Conservation (phyloP, 2,329 filamentous ascomycete genomes). For the Fusarium ambrosium region DNA sequence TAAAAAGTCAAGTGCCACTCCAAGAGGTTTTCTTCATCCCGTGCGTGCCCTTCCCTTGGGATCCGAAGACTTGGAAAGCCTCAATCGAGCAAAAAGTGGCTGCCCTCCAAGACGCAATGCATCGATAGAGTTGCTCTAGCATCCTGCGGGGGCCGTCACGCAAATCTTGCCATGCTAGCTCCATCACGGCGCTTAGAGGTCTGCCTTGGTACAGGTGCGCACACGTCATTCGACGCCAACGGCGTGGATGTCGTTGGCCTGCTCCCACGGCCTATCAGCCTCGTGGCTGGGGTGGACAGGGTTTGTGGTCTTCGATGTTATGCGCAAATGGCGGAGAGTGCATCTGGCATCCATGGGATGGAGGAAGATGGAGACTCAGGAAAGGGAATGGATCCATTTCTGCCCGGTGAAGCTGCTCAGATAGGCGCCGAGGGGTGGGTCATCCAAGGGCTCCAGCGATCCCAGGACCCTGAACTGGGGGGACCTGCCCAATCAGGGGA, state of each 20-base stretch:
- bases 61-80: not conserved
- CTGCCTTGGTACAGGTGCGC: constrained; percentile 27
- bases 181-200: constrained; percentile 43
- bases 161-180: constrained; percentile 30
- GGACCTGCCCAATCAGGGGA: constrained; percentile 20
- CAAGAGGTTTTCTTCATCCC: constrained; percentile 25
- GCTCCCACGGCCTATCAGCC: constrained; percentile 17
- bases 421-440: constrained; percentile 35
- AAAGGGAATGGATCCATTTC: not conserved
- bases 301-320: constrained; percentile 18
- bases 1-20: constrained; percentile 19
- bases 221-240: constrained; percentile 45
- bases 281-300: constrained; percentile 25
- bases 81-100: not conserved
- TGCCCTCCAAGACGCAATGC: not conserved
- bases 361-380: not conserved
- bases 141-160: constrained; percentile 36
- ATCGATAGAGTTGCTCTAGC: constrained; percentile 11
- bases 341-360: constrained; percentile 16
- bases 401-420: constrained; percentile 1
- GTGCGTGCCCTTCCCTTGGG: constrained; percentile 36
- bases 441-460: constrained; percentile 2
- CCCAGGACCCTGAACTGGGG: constrained; percentile 16
- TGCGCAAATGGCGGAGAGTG: constrained; percentile 12
- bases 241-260: constrained; percentile 36